These are phyloP conservation scores for Hevea brasiliensis DNA, from an alignment of 345 rosid genomes.

Conservation along the genomic window DNA sequence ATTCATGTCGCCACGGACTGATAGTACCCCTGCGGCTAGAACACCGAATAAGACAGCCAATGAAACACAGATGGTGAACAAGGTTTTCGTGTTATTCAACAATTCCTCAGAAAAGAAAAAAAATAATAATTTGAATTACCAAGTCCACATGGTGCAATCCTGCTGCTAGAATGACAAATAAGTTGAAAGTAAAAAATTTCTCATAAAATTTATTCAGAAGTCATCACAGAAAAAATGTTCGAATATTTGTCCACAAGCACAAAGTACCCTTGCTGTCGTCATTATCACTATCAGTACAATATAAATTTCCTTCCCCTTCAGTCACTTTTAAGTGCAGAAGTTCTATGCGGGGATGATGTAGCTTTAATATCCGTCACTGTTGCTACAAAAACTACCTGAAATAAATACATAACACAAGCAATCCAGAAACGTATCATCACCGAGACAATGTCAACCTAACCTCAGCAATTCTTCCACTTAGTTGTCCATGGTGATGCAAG, in stretches of 20 bases:
- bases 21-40: too few species aligned
- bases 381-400: conserved; percentile 10
- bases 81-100: too few species aligned
- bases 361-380: neutral
- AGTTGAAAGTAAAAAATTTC: neutral
- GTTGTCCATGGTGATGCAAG: neutral
- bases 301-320: neutral
- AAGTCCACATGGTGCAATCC: too few species aligned
- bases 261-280: conserved; percentile 27
- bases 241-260: neutral
- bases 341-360: neutral
- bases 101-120: too few species aligned
- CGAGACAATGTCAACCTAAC: neutral
- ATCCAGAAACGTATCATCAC: neutral
- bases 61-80: too few species aligned
- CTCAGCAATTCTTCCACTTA: too few species aligned
- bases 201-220: neutral
- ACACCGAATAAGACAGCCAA: too few species aligned
- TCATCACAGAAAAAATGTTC: conserved; percentile 7
- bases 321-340: neutral
- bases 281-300: conserved; percentile 29
- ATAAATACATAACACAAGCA: neutral
- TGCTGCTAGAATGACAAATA: neutral
- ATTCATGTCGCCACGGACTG: too few species aligned
- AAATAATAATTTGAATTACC: too few species aligned